phyloP scores from a whole-genome alignment of 768 basidiomycete species.

The Termitomyces eurrhizus region DNA sequence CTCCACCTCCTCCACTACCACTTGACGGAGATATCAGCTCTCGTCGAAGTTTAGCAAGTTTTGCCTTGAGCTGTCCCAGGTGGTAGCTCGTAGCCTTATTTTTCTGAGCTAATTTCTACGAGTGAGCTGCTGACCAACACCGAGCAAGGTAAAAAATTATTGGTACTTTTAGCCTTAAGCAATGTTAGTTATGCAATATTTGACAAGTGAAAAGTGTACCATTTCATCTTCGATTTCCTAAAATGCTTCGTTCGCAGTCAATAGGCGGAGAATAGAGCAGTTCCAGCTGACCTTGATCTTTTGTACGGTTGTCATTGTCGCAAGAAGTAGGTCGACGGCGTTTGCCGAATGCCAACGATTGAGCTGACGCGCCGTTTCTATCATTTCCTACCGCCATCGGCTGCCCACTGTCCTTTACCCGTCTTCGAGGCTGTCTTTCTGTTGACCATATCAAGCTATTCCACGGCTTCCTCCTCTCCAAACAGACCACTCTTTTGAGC shows the following conservation, averaged over 20 bases:
- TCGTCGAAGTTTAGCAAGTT: conserved; percentile 93
- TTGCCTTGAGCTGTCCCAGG: conserved; percentile 95
- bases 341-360: conserved; percentile 29
- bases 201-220: conserved; percentile 44
- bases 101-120: conserved; percentile 69
- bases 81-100: conserved; percentile 97
- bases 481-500: conserved; percentile 14
- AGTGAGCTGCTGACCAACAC: conserved; percentile 14
- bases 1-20: conserved; percentile 82
- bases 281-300: conserved; percentile 67
- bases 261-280: conserved; percentile 19
- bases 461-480: conserved; percentile 24
- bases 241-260: conserved; percentile 16
- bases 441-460: conserved; percentile 14
- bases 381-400: conserved; percentile 2
- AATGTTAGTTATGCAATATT: conserved; percentile 20
- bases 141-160: conserved; percentile 1
- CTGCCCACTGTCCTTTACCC: conserved; percentile 12
- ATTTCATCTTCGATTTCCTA: conserved; percentile 97
- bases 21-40: conserved; percentile 82
- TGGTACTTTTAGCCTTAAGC: conserved; percentile 77
- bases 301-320: conserved; percentile 83
- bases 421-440: conserved; percentile 6
- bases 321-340: conserved; percentile 26
- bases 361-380: neutral